Base-by-base conservation (phyloP, 1,284 basidiomycete genomes). In the Violaceomyces palustris region DNA sequence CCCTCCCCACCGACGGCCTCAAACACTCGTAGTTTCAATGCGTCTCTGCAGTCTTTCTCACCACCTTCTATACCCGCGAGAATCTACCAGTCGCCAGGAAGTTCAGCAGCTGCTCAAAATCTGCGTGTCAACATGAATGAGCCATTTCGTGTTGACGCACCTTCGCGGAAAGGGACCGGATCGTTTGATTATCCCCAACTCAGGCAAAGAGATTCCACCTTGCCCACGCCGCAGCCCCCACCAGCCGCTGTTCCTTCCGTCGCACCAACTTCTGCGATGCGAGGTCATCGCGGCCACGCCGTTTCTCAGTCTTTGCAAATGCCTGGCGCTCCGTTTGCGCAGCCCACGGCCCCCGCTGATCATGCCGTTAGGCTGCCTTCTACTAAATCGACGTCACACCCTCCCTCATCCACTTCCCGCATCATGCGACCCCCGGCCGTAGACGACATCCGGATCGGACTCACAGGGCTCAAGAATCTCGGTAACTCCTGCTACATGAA, bases 401-500 rank as follows among this genome's bases (percentile, higher is more conserved):
- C 52, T 1, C 21, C 43, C 8, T 25, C 34, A 3, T 29, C 46
- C 2, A 28, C 28, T 3, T 30, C 47, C 11, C 48, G 45, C 15
- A 32, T 42, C 9, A 49, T 51, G 1, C 49, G 47, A n/a, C n/a
- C n/a, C n/a, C n/a, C n/a, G 14, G 39, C 30, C 23, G 45, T 42
- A 14, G 57, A 65, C 29, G 56, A 63, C 45, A 53, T 62, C 40
- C 59, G 65, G 36, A 58, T 72, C 37, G 69, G 69, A 10, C 40
- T 73, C 12, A 66, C 70, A 1, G 71, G 71, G 0, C 46, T 73
- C 25, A 64, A 65, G 55, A 73, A 73, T 34, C 57, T 73, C 19
- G 71, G 70, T 36, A 73, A 73, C 31, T 67, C 67, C 25, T 73
- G 71, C 50, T 73, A 73, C 43, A 73, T 73, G 67, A 73, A 73